phyloP scores from a whole-genome alignment of 208 protist genomes.

The Phytomonas sp. region DNA sequence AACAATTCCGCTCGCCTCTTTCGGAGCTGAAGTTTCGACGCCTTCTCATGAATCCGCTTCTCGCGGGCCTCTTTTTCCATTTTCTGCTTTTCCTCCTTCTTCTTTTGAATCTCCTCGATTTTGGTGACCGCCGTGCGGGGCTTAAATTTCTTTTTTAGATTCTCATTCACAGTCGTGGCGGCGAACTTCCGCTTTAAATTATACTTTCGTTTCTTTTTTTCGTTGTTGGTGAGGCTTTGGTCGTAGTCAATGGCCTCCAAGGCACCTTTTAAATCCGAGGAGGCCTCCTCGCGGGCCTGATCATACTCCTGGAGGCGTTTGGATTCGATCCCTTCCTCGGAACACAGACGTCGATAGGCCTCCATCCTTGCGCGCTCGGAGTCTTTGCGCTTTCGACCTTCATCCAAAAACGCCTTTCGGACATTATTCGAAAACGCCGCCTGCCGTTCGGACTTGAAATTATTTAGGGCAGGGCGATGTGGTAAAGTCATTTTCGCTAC shows the following conservation, averaged over 20 bases:
- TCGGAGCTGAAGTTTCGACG: conserved; percentile 34
- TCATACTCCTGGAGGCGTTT: conserved; percentile 83
- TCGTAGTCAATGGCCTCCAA: conserved; percentile 75
- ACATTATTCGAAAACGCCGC: conserved; percentile 64
- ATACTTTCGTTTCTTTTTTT: conserved; percentile 81
- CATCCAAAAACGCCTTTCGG: conserved; percentile 40
- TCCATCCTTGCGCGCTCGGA: conserved; percentile 78
- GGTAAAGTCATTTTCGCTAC: conserved; percentile 13
- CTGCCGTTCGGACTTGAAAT: conserved; percentile 67
- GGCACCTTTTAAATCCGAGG: conserved; percentile 25
- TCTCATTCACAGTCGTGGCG: conserved; percentile 56
- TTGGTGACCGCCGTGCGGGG: conserved; percentile 49
- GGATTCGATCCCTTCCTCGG: conserved; percentile 72
- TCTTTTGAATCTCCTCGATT: conserved; percentile 39
- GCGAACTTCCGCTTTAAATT: conserved; percentile 85
- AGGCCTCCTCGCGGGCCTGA: conserved; percentile 25
- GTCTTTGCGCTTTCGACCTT: conserved; percentile 67
- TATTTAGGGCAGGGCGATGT: conserved; percentile 39
- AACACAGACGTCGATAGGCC: conserved; percentile 78
- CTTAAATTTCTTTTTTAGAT: conserved; percentile 53
- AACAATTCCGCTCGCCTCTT: conserved; percentile 43
- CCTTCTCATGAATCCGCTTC: conserved; percentile 39
- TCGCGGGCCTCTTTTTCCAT: conserved; percentile 26
- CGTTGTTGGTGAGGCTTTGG: conserved; percentile 77
- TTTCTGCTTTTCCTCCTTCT: conserved; percentile 43